Base-by-base conservation (phyloP, 2,329 filamentous ascomycete genomes). In the Intubia oerlemansii region DNA sequence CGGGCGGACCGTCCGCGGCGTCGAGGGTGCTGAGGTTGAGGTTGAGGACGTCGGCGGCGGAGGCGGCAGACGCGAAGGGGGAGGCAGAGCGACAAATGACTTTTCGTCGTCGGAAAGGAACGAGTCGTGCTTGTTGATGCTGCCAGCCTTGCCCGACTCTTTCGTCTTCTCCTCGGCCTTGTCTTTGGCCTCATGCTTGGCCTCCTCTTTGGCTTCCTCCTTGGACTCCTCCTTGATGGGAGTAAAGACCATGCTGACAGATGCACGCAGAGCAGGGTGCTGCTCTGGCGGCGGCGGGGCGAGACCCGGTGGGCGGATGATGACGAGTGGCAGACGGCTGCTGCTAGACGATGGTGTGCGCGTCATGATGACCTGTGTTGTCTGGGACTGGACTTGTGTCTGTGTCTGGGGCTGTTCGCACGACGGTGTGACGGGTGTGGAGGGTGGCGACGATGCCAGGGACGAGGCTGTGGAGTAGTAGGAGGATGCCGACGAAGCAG, bases 241-340 rank as follows among this genome's bases (percentile, higher is more conserved):
- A 42, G 39, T 14, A 35, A 37, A 24, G 40, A 39, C 24, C 48
- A 47, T 20, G 40, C 44, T 23, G 49, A 47, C 22, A n/a, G n/a
- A n/a, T n/a, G 41, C 44, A 32, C 62, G 53, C 30, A 66, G 51
- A 11, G 61, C 56, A 13, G 62, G 62, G 38, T 66, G 62, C 42
- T 63, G 51, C 42, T 66, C 60, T 2, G 47, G 46, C 9, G 59
- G 59, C 23, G 56, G 56, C 4, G 32, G 26, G 7, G 29, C 14
- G 22, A 54, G 44, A 7, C 47, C 43, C 7, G 48, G 43, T 11
- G 49, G 43, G 23, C 53, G 48, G 15, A 46, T 42, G 17, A 45
- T 44, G 19, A 57, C 38, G 16, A 49, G 25, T 13, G 15, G 14
- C 11, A 14, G 17, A 27, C 2, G 25, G 7, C 1, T 10, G 10